Evolutionary conservation across 2,329 filamentous ascomycete species (phyloP).

Genomic region (Exophiala xenobiotica): DNA sequence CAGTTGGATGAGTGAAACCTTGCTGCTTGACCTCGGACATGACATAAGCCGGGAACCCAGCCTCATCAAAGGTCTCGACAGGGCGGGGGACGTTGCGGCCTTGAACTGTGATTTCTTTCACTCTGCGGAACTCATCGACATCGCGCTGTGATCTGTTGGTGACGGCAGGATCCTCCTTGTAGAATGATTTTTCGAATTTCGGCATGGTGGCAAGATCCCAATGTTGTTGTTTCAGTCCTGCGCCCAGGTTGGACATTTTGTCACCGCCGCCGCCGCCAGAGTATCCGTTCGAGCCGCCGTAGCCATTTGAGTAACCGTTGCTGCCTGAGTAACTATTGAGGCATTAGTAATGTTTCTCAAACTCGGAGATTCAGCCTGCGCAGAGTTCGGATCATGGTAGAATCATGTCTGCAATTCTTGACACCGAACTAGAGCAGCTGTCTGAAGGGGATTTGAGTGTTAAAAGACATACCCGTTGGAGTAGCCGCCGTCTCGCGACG

Average conservation of each 20-base stretch:
- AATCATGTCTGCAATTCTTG: too few relatives aligned
- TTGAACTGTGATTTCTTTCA: conserved; percentile 79
- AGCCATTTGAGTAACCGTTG: conserved; percentile 50
- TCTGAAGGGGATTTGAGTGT: too few relatives aligned
- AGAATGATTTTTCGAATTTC: conserved; percentile 99
- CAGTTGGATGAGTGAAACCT: conserved; percentile 88
- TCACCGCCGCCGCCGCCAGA: conserved; percentile 69
- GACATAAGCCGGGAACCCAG: conserved; percentile 93
- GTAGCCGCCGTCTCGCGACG: conserved; percentile 46
- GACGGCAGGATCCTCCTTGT: conserved; percentile 89
- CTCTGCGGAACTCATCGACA: conserved; percentile 82
- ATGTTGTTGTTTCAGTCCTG: conserved; percentile 79
- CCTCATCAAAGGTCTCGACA: conserved; percentile 96
- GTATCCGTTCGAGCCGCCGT: conserved; percentile 54
- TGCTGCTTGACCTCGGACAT: conserved; percentile 99
- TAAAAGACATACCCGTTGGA: conserved; percentile 29
- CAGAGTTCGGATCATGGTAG: neutral
- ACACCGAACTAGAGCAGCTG: too few relatives aligned
- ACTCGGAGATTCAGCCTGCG: neutral
- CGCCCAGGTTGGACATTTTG: conserved; percentile 88
- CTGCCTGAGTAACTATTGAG: conserved; percentile 16
- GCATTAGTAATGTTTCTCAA: conserved; percentile 10
- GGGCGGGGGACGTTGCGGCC: conserved; percentile 84
- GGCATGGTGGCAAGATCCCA: conserved; percentile 81
- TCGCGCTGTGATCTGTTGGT: conserved; percentile 71